Evolutionary conservation across 2,329 filamentous ascomycete genomes (phyloP).

Genomic region (Fusarium proliferatum): DNA sequence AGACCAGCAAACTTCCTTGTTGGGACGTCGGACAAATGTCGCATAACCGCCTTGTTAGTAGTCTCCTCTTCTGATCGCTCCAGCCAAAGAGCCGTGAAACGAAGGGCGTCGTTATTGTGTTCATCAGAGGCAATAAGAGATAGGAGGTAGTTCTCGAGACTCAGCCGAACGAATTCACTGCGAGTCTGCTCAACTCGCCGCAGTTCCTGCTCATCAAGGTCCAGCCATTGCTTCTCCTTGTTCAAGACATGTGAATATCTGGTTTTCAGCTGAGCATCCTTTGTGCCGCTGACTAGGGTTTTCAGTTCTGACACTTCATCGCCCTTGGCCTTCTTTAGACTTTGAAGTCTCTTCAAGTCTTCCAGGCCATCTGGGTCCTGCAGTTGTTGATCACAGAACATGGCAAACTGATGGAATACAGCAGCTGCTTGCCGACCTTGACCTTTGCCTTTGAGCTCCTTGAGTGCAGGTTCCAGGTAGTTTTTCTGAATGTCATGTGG

Average conservation of each 20-base stretch:
- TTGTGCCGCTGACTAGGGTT: slow-evolving; percentile 63
- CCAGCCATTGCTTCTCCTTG: slow-evolving; percentile 87
- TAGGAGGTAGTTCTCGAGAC: slow-evolving; percentile 91
- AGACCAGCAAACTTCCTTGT: slow-evolving; percentile 92
- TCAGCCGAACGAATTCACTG: slow-evolving; percentile 85
- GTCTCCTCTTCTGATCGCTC: slow-evolving; percentile 81
- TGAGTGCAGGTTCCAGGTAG: slow-evolving; percentile 86
- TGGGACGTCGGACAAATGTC: slow-evolving; percentile 78
- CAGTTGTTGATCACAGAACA: slow-evolving; percentile 94
- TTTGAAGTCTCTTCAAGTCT: slow-evolving; percentile 84
- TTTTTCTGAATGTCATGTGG: slow-evolving; percentile 89
- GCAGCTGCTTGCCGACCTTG: slow-evolving; percentile 81
- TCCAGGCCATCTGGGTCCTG: slow-evolving; percentile 87
- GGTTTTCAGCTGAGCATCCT: slow-evolving; percentile 64
- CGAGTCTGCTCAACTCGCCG: slow-evolving; percentile 80
- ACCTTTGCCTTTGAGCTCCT: slow-evolving; percentile 76
- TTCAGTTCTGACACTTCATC: slow-evolving; percentile 83
- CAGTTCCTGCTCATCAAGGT: slow-evolving; percentile 90
- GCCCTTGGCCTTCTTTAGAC: slow-evolving; percentile 81
- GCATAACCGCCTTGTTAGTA: slow-evolving; percentile 81
- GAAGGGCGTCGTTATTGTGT: slow-evolving; percentile 88
- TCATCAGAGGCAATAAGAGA: slow-evolving; percentile 87
- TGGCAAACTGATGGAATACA: slow-evolving; percentile 94
- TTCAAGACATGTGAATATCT: slow-evolving; percentile 70
- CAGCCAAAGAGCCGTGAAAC: slow-evolving; percentile 95